These are phyloP conservation scores for Flaveria brownii DNA, from an alignment of 129 eudicot genomes.

Conservation along the genomic window DNA sequence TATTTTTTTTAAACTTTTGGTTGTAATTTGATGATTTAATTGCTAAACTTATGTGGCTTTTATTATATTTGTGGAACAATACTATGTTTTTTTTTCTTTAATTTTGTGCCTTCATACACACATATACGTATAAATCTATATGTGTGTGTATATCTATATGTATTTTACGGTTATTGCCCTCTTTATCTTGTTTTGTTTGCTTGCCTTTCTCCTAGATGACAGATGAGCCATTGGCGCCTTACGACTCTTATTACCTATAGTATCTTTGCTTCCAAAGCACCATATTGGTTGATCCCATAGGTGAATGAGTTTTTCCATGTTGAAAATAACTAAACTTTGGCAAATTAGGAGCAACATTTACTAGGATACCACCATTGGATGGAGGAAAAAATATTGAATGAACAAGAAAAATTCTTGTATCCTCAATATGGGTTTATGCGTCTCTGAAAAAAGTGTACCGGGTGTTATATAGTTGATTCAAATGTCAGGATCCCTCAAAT, in stretches of 20 bases:
- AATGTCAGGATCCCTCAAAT: not conserved
- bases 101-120: too few relatives aligned
- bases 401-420: not conserved
- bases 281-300: not conserved
- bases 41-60: not conserved
- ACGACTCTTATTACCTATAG: not conserved
- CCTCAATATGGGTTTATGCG: not conserved
- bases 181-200: not conserved
- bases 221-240: not conserved
- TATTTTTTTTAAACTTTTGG: not conserved
- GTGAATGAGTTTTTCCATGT: not conserved
- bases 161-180: not conserved
- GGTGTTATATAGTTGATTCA: not conserved
- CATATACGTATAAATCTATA: not conserved
- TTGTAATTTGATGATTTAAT: not conserved
- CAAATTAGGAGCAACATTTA: not conserved
- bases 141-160: not conserved
- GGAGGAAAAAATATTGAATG: not conserved
- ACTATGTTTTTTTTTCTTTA: not conserved
- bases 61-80: not conserved
- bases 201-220: not conserved
- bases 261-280: not conserved
- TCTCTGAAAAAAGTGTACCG: not conserved
- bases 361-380: conserved; percentile 2
- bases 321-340: not conserved